Evolutionary conservation across 1,139 yeast genomes (phyloP), one percentile per base, ranked within the genome.

Genomic region (Scheffersomyces stambukii): DNA sequence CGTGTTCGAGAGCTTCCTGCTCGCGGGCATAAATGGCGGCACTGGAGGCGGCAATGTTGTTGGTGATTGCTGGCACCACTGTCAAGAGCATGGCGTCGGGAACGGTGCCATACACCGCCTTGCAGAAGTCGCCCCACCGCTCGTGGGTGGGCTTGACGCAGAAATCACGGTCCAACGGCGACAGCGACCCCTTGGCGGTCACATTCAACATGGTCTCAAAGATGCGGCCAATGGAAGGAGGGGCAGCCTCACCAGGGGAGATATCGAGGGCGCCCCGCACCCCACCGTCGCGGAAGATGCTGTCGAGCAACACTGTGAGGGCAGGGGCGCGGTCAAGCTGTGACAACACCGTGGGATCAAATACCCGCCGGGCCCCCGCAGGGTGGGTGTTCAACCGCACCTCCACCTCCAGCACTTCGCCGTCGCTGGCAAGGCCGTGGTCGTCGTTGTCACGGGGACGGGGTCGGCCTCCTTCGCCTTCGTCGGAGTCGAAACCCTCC

Each of bases 101-200:
- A 10, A 57, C 57, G 19, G 61, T 62, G 10, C 65, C 68, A 40
- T 67, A 69, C 40, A 74, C 72, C 54, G 75, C 57, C 21, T 64
- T 59, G 29, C 71, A 58, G 7, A 74, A 64, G 28, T 82, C 86
- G 23, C 57, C 57, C 94, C 95, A 86, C 41, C 95, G 67, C 32
- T 81, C 81, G 8, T 58, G 46, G 0, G 89, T 77, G 0, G 85
- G 70, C 38, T 73, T 72, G 24, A 82, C 59, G 27, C 56, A 60
- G 41, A 62, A 29, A 43, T 46, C 22, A 47, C 36, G 15, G 48
- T 42, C 25, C 45, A 52, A 27, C 27, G 36, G 27, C 24, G 30
- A 21, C 31, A 24, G 21, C 30, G 37, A 5, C 24, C 33, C 19
- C 36, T 42, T 20, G 32, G 31, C 28, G n/a, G 2, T 5, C 40